Base-by-base conservation (phyloP, 2,329 filamentous ascomycete species). In the Didymella sp. region DNA sequence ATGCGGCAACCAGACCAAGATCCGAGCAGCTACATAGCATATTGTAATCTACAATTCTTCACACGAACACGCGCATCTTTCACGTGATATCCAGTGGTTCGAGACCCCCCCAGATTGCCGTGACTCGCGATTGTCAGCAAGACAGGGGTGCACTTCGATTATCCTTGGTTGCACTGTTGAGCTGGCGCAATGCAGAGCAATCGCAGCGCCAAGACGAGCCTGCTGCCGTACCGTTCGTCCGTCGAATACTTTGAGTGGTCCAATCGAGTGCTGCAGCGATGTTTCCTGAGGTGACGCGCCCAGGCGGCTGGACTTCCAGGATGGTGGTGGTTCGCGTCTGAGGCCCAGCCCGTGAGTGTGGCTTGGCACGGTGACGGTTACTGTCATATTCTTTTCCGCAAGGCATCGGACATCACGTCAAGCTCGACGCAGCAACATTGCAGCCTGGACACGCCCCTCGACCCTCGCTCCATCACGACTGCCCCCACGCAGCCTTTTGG, bases 351-450 rank as follows among this genome's bases (percentile, higher is more conserved):
- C 27, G 52, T 43, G 46, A 49, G 50, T 60, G 58, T 51, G 38
- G 47, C 53, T 58, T 48, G 44, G 56, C 66, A 69, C n/a, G 15
- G 19, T 22, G 52, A 68, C 62, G 48, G n/a, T n/a, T 70, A 54
- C 67, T 66, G 66, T 66, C 56, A 60, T 66, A 72, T 74, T 75
- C 74, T 74, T 75, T 75, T 74, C 70, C 70, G 9, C 45, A 66
- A 73, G 72, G 64, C 73, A 72, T 74, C 70, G 62, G 58, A 64
- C 63, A 66, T 67, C 67, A 68, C 63, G 59, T 52, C 55, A 55
- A 61, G 54, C 11, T 38, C 22, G 47, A 40, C 51, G 40, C 58
- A 52, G 61, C 69, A 59, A 25, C 42, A 37, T 51, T 27, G 42
- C 61, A 66, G 64, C 64, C 61, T 43, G 58, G 61, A 60, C 57